Base-by-base conservation (phyloP, 2,329 filamentous ascomycete species). In the Pseudocercospora macadamiae region DNA sequence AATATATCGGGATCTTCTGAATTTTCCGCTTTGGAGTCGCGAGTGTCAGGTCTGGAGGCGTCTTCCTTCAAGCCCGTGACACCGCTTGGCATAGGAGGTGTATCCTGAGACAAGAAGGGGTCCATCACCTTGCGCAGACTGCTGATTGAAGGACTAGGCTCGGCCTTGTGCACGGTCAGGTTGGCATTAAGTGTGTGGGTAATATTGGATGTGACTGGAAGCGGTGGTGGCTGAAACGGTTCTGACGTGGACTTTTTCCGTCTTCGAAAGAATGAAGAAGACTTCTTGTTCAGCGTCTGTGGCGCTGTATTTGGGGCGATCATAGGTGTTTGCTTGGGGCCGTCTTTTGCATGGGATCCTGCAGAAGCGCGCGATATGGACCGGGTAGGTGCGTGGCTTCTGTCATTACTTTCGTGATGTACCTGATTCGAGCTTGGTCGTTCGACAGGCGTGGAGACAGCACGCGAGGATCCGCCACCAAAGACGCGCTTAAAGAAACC, bases 401-500 rank as follows among this genome's bases (percentile, higher is more conserved):
- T 56, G 30, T 68, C 66, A 56, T 49, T 45, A 39, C 47, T 45
- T 30, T 56, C 39, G 32, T 52, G 47, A 14, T 23, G 45, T 9
- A 60, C 59, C 51, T 61, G 61, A 32, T 57, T 63, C 14, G 64
- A 64, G 23, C 44, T 34, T 39, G 60, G 60, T 10, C 64, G 59
- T 25, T 66, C 62, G 12, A 55, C 52, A 28, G 65, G 55, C 23
- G 54, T 62, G n/a, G 66, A 68, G 16, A 63, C 62, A n/a, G 57
- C 61, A 44, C 67, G 64, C 39, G 61, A 64, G 48, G 64, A 66
- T 23, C 59, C 57, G 34, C 66, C 61, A 36, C 89, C 90, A 78
- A 97, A 97, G 36, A 97, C 90, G 63, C 93, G 86, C 68, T 91
- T 87, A 79, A 97, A 97, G 79, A 99, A 97, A 18, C 95, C 93